Evolutionary conservation across 2,329 filamentous ascomycete species (phyloP), one percentile per base, ranked within the genome.

Genomic region (Pestalotiopsis sp.): DNA sequence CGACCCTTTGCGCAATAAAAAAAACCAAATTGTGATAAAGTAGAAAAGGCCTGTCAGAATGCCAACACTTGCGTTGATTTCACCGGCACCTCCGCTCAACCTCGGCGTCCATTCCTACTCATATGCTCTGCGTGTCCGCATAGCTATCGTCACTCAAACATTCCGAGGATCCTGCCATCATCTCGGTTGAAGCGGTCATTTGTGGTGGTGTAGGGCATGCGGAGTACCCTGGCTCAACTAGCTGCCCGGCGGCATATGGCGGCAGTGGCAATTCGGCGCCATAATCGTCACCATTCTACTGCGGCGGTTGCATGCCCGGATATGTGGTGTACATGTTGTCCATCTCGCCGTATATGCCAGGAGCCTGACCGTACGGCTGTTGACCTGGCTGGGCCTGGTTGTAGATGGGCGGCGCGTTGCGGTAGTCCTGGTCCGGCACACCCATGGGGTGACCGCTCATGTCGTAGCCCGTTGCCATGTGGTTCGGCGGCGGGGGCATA

Each of bases 241-340:
- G 25, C 2, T 27, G 20, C 6, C 12, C 25, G 7, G 17, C 4
- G 57, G 3, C 57, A 59, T 12, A 11, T 39, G 13, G 11, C 12
- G 27, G 27, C 12, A 17, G 27, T 39, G 23, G 36, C 59, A 14
- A 5, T n/a, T 23, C 17, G 9, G 11, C 4, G 13, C 20, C 45
- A 23, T 60, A 31, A 56, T 25, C 56, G 67, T 25, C 27, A 57
- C 45, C 27, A 13, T 41, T 49, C 31, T 56, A 66, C 85, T 94
- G 93, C 80, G 97, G 94, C 72, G 92, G 88, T 74, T 92, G 91
- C 87, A 97, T 93, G 71, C 90, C 84, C 14, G 91, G 87, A 79
- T 97, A 97, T 52, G 88, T 36, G 31, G 31, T 63, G 73, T 98
- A 98, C 86, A 98, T 97, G 71, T 89, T 90, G 71, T 93, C 91